These are phyloP conservation scores for Desmodesmus armatus DNA, from an alignment of 139 green algal genomes.

Conservation along the genomic window DNA sequence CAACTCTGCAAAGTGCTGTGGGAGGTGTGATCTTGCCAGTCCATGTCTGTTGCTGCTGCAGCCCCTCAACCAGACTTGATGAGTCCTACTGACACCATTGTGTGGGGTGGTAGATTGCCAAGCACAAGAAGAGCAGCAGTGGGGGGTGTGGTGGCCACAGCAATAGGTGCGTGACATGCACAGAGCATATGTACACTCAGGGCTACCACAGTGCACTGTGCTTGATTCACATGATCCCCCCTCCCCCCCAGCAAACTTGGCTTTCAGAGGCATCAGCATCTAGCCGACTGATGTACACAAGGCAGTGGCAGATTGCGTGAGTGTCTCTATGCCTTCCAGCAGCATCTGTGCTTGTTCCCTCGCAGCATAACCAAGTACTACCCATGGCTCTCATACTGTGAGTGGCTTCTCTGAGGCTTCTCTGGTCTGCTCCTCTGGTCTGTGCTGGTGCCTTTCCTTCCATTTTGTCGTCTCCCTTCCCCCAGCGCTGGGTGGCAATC, in stretches of 20 bases:
- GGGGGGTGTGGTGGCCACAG: conserved; percentile 52
- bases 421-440: background rate
- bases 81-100: conserved; percentile 57
- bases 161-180: conserved; percentile 62
- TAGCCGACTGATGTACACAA: background rate
- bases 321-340: too few species aligned
- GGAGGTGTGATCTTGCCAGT: too few species aligned
- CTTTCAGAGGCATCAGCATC: background rate
- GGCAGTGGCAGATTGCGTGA: too few species aligned
- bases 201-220: too few species aligned
- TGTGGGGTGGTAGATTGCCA: conserved; percentile 68
- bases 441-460: too few species aligned
- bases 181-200: too few species aligned
- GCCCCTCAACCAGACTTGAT: conserved; percentile 20
- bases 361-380: too few species aligned
- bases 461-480: too few species aligned
- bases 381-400: too few species aligned
- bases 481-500: conserved; percentile 88
- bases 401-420: too few species aligned
- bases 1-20: too few species aligned
- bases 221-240: background rate
- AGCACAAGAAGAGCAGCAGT: conserved; percentile 51
- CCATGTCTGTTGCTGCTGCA: background rate
- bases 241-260: background rate
- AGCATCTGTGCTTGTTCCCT: too few species aligned